phyloP scores from a whole-genome alignment of 78 protist genomes.

The Pelomyxa schiedti region DNA sequence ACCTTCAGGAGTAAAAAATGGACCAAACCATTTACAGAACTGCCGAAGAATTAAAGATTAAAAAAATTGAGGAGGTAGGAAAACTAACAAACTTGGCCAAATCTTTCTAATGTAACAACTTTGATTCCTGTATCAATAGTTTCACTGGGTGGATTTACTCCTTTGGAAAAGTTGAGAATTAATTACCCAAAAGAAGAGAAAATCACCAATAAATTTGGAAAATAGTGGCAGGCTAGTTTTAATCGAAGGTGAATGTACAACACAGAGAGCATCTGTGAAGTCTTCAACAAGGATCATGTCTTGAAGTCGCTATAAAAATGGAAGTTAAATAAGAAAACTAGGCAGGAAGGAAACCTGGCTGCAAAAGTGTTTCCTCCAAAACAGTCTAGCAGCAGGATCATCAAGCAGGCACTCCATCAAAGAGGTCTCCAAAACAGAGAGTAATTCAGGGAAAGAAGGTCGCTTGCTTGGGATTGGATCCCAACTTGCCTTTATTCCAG shows the following conservation, averaged over 20 bases:
- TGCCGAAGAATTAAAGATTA: too few species aligned
- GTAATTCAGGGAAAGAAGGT: not conserved
- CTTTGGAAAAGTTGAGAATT: too few species aligned
- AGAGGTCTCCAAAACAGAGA: not conserved
- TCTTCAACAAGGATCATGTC: too few species aligned
- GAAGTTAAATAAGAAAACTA: too few species aligned
- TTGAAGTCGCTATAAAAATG: too few species aligned
- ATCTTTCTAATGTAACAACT: slow-evolving; percentile 43
- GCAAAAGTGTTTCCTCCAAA: not conserved
- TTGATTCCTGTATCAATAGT: slow-evolving; percentile 32
- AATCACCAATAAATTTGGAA: too few species aligned
- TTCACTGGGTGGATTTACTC: slow-evolving; percentile 37
- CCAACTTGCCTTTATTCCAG: not conserved
- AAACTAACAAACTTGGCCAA: slow-evolving; percentile 32
- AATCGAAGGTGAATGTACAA: too few species aligned
- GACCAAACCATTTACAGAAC: slow-evolving; percentile 55
- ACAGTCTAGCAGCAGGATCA: not conserved
- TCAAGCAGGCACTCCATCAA: not conserved
- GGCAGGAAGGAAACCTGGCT: too few species aligned
- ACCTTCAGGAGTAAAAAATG: slow-evolving; percentile 26
- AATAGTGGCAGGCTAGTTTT: too few species aligned
- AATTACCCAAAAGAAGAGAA: too few species aligned
- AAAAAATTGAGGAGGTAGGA: too few species aligned
- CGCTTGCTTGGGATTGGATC: not conserved
- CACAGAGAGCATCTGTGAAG: too few species aligned